These are phyloP conservation scores for Pythium apleroticum DNA, from an alignment of 352 stramenopile species.

Conservation along the genomic window DNA sequence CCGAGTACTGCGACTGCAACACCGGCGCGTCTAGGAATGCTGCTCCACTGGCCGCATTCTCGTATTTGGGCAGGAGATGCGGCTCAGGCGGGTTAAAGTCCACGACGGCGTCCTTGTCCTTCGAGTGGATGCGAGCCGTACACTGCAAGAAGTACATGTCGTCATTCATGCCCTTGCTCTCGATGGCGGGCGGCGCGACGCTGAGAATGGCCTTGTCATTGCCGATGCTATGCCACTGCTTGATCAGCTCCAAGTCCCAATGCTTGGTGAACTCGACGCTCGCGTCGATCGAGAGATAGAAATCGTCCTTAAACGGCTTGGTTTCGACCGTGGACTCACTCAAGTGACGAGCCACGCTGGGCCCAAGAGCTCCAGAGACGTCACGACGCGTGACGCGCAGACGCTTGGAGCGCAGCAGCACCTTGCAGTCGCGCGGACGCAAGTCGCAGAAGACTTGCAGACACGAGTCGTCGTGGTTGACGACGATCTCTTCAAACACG, in stretches of 20 bases:
- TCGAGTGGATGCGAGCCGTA: slow-evolving; percentile 79
- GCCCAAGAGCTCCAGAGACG: slow-evolving; percentile 51
- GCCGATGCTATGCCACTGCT: slow-evolving; percentile 79
- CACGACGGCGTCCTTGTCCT: slow-evolving; percentile 56
- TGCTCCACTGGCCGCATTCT: neutral
- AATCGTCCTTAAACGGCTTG: slow-evolving; percentile 40
- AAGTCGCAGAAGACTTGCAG: slow-evolving; percentile 59
- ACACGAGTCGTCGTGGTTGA: slow-evolving; percentile 61
- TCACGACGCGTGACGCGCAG: slow-evolving; percentile 59
- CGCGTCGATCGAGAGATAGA: slow-evolving; percentile 76
- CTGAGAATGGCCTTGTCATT: slow-evolving; percentile 84
- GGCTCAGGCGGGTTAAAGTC: slow-evolving; percentile 79
- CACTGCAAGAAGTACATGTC: slow-evolving; percentile 64
- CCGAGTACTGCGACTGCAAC: slow-evolving; percentile 78
- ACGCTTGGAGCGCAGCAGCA: slow-evolving; percentile 47
- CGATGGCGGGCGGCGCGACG: slow-evolving; percentile 56
- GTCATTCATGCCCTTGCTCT: slow-evolving; percentile 38
- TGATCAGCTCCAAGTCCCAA: slow-evolving; percentile 74
- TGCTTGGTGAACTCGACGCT: slow-evolving; percentile 64
- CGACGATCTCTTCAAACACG: slow-evolving; percentile 71
- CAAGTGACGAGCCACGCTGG: slow-evolving; percentile 52
- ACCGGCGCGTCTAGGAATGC: slow-evolving; percentile 42
- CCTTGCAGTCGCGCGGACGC: slow-evolving; percentile 42
- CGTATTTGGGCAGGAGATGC: slow-evolving; percentile 2
- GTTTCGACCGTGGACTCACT: slow-evolving; percentile 61